Percentiles rank a stretch among this genome's conserved stretches.
These are phyloP conservation scores for Scutellaria baicalensis DNA, from an alignment of 257 asterid species.

Conservation along the genomic window DNA sequence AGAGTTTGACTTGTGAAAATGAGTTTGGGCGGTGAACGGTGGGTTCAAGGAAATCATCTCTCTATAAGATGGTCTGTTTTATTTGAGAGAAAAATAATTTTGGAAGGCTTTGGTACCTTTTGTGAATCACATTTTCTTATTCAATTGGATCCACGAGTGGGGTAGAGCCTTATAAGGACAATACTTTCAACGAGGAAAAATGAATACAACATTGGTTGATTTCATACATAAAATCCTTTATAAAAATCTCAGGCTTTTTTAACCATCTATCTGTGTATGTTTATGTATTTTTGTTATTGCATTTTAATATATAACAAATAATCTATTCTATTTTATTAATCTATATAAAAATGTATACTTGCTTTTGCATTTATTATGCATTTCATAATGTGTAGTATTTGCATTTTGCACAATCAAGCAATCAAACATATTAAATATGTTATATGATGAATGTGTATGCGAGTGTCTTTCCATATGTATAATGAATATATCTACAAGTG, in stretches of 20 bases:
- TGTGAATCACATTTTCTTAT: neutral
- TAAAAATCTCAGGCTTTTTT: neutral
- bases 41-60: no score
- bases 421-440: neutral
- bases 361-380: neutral
- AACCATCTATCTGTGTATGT: neutral
- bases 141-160: neutral
- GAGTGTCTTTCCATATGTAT: neutral
- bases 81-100: neutral
- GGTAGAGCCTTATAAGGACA: neutral
- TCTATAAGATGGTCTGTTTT: no score
- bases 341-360: neutral
- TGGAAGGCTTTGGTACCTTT: neutral
- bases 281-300: neutral
- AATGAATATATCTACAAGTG: no score
- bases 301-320: neutral
- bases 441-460: neutral
- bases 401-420: neutral
- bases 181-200: neutral
- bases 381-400: neutral
- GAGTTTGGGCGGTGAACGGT: no score
- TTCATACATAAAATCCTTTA: neutral
- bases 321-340: neutral
- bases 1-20: no score
- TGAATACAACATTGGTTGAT: neutral